These are phyloP conservation scores for Yamadazyma kanchanaburiensis DNA, from an alignment of 1,139 yeast species.

Conservation along the genomic window DNA sequence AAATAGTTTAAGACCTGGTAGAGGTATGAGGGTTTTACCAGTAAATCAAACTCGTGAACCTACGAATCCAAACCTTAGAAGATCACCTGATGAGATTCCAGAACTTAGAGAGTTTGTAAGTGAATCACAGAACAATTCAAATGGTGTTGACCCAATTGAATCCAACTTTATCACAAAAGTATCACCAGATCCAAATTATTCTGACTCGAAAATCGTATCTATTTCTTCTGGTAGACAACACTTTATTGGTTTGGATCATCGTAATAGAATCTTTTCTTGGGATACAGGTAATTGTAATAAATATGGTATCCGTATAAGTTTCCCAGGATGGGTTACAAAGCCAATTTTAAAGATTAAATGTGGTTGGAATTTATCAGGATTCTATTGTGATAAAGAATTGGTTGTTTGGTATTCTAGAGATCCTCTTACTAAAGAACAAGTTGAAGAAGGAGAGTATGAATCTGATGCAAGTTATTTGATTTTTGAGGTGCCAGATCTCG, in stretches of 20 bases:
- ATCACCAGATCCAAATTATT: conserved; percentile 18
- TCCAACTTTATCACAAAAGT: conserved; percentile 28
- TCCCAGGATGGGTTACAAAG: conserved; percentile 20
- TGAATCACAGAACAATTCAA: conserved; percentile 1
- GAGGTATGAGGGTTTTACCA: no score
- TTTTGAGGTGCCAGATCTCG: conserved; percentile 30
- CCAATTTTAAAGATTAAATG: conserved; percentile 49
- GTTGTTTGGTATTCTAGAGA: conserved; percentile 57
- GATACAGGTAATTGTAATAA: conserved; percentile 45
- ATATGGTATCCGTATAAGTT: conserved; percentile 47
- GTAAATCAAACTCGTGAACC: conserved; percentile 3
- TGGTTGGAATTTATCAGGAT: conserved; percentile 68
- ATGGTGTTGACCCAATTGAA: conserved; percentile 15
- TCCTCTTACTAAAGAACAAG: conserved; percentile 8
- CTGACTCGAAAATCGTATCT: conserved; percentile 29
- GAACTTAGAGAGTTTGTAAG: conserved; percentile 7
- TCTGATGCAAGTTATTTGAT: conserved; percentile 36
- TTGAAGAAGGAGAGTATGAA: conserved; percentile 14
- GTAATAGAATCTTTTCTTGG: conserved; percentile 59
- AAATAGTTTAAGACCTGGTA: neutral
- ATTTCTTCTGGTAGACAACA: conserved; percentile 67
- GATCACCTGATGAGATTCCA: conserved; percentile 19
- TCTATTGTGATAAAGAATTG: conserved; percentile 51
- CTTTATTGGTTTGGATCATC: conserved; percentile 58
- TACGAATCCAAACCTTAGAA: conserved; percentile 18